phyloP scores from a whole-genome alignment of 1,284 basidiomycete genomes.

The Boletus mariae region DNA sequence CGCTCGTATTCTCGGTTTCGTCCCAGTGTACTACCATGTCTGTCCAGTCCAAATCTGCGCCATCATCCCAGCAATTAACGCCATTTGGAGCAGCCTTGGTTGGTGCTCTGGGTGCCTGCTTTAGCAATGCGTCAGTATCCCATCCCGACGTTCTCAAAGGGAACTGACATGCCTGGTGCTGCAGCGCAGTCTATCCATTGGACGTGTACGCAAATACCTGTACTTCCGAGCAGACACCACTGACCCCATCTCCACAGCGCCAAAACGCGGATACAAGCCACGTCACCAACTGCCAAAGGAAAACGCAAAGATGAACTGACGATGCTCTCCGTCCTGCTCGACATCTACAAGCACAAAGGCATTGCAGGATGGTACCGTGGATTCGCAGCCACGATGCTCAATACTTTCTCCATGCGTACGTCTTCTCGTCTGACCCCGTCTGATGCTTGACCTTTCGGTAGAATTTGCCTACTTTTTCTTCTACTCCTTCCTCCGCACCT shows the following conservation, averaged over 20 bases:
- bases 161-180: slow-evolving; percentile 10
- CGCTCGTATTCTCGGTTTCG: neutral
- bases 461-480: slow-evolving; percentile 99
- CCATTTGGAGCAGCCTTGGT: slow-evolving; percentile 92
- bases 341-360: slow-evolving; percentile 79
- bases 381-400: slow-evolving; percentile 97
- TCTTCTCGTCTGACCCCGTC: slow-evolving; percentile 20
- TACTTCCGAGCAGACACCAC: neutral
- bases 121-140: slow-evolving; percentile 82
- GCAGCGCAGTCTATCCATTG: slow-evolving; percentile 89
- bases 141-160: neutral
- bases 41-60: slow-evolving; percentile 27
- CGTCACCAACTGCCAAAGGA: slow-evolving; percentile 42
- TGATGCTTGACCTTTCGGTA: slow-evolving; percentile 31
- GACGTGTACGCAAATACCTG: slow-evolving; percentile 67
- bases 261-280: slow-evolving; percentile 94
- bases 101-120: slow-evolving; percentile 91
- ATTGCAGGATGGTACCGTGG: slow-evolving; percentile 85
- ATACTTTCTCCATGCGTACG: slow-evolving; percentile 95
- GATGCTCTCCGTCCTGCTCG: slow-evolving; percentile 62
- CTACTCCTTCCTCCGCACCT: slow-evolving; percentile 85
- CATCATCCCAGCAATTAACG: slow-evolving; percentile 55
- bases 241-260: slow-evolving; percentile 48
- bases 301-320: slow-evolving; percentile 55
- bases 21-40: slow-evolving; percentile 19